Evolutionary conservation across 2,329 filamentous ascomycete species (phyloP).

Genomic region (Leptographium wingfieldii): DNA sequence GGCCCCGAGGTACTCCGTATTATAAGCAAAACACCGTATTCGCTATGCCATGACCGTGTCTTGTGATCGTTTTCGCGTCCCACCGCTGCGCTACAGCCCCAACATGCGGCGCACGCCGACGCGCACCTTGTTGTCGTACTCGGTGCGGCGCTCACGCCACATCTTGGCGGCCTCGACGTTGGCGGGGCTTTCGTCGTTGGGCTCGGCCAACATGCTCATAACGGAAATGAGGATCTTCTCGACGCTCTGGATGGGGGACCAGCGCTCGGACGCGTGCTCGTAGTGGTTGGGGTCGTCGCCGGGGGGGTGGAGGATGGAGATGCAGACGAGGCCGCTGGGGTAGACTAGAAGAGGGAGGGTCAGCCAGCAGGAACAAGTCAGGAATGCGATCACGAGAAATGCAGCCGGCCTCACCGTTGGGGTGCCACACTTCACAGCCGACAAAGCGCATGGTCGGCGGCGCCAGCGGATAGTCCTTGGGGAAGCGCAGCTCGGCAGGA

Average conservation of each 20-base stretch:
- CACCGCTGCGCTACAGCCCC: conserved; percentile 41
- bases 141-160: conserved; percentile 73
- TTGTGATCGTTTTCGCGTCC: not conserved
- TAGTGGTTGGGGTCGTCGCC: conserved; percentile 98
- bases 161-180: conserved; percentile 94
- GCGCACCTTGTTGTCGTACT: conserved; percentile 79
- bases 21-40: not conserved
- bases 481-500: conserved; percentile 87
- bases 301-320: conserved; percentile 93
- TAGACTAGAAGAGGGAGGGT: conserved; percentile 50
- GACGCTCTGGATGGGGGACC: conserved; percentile 93
- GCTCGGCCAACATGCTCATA: conserved; percentile 96
- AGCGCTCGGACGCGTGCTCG: conserved; percentile 88
- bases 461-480: conserved; percentile 90
- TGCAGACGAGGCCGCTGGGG: conserved; percentile 82
- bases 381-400: not conserved
- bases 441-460: conserved; percentile 95
- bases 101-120: conserved; percentile 69
- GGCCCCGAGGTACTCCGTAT: not conserved
- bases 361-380: not conserved
- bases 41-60: not conserved
- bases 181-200: conserved; percentile 91
- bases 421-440: conserved; percentile 79
- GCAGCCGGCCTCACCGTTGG: conserved; percentile 55
- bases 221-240: conserved; percentile 96